These are phyloP conservation scores for Malania oleifera DNA, from an alignment of 164 flowering plant genomes.

Conservation along the genomic window DNA sequence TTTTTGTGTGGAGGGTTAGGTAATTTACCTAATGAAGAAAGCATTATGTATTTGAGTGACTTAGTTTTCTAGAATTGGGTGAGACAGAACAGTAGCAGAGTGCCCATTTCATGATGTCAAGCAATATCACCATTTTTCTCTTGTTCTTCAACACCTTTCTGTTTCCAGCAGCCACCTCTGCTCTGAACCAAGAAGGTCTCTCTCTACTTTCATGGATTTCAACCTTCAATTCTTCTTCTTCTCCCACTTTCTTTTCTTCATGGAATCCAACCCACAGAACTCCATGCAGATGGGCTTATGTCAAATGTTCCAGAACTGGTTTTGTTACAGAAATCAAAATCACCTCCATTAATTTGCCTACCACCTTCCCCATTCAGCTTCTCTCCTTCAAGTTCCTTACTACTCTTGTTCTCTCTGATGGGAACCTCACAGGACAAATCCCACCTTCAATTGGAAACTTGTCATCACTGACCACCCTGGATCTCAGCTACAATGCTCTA, in stretches of 20 bases:
- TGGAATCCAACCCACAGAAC: constrained; percentile 43
- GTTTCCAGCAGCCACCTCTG: constrained; percentile 22
- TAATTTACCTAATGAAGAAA: constrained; percentile 5
- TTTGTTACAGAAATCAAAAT: constrained; percentile 41
- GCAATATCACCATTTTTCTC: constrained; percentile 25
- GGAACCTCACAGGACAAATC: constrained; percentile 47
- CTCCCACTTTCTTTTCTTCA: constrained; percentile 40
- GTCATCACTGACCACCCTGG: constrained; percentile 29
- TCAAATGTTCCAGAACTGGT: constrained; percentile 37
- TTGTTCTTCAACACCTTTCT: constrained; percentile 25
- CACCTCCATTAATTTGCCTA: constrained; percentile 32
- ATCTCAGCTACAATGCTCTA: constrained; percentile 51
- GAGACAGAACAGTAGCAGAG: constrained; percentile 14
- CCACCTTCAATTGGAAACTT: constrained; percentile 39
- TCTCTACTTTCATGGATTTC: constrained; percentile 63
- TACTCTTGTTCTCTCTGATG: constrained; percentile 30
- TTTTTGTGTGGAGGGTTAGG: too few relatives aligned
- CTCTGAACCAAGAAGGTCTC: constrained; percentile 42
- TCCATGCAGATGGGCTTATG: constrained; percentile 55
- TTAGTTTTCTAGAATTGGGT: constrained; percentile 11
- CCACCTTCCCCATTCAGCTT: constrained; percentile 40
- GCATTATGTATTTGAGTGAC: constrained; percentile 5
- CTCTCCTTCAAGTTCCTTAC: constrained; percentile 34
- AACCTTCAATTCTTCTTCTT: constrained; percentile 38
- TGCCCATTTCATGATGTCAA: constrained; percentile 31